Evolutionary conservation across 78 protist species (phyloP), one percentile per base, ranked within the genome.

Genomic region (Chrysochromulina parva): DNA sequence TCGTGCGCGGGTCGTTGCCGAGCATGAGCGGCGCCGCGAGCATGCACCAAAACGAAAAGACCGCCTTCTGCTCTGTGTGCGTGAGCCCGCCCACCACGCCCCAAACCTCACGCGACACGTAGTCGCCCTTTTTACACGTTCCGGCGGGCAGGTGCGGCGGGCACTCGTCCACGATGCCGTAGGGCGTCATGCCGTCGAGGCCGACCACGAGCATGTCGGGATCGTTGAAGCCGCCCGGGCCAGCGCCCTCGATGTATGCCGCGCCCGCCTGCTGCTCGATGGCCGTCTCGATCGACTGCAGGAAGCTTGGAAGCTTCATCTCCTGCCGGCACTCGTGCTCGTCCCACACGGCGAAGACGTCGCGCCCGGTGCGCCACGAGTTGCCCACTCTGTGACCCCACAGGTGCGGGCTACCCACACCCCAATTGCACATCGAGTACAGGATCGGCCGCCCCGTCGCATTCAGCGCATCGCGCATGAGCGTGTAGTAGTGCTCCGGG

Each of bases 371-470:
- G 24, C 62, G 62, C 62, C 62, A 58, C 62, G 13, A 14, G 24
- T 58, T 7, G 24, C 24, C 62, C 24, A 58, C 7, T 7, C 62
- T 7, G 24, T 7, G 62, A 7, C 24, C 62, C 62, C 62, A 58
- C 62, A 7, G 62, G 80, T 2, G 57, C 92, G 28, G 92, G 92
- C 92, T 88, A 89, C 6, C 52, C 17, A 81, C 88, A 81, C 17
- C 65, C n/a, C 62, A 58, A 58, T 58, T 58, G 62, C 62, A 58
- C 62, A 58, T 7, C 62, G 62, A 58, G 92, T 80, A 90, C 48
- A 90, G 47, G 16, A 90, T 66, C 13, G 38, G 26, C 26, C 89
- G 88, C 2, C 89, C 81, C 10, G 55, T 5, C 24, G 3, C 22
- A 6, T 26, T 1, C 24, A 90, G 92, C 52, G 88, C 86, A 7